Evolutionary conservation across 441 rosid species (phyloP).

Genomic region (Macaranga tanarius): DNA sequence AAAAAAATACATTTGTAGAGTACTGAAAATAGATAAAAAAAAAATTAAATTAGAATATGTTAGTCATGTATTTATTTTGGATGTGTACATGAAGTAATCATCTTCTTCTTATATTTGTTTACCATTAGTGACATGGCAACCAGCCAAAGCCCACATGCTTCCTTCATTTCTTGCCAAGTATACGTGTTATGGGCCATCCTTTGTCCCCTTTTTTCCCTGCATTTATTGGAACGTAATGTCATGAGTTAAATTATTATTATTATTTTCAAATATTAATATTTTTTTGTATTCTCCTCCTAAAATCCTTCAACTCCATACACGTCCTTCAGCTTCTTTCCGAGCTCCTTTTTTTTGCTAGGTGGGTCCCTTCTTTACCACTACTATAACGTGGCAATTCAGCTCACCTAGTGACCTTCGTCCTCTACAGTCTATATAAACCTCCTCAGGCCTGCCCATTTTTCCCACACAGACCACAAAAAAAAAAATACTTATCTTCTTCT

Average conservation of each 20-base stretch:
- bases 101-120: not conserved
- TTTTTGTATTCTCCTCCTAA: not conserved
- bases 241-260: not conserved
- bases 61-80: no score
- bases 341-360: not conserved
- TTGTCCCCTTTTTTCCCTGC: constrained; percentile 47
- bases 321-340: constrained; percentile 6
- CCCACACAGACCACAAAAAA: constrained; percentile 1
- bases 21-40: no score
- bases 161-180: constrained; percentile 50
- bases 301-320: not conserved
- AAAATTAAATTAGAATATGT: no score
- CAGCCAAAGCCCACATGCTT: constrained; percentile 74
- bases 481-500: not conserved
- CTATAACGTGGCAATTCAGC: constrained; percentile 34
- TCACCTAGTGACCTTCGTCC: constrained; percentile 5
- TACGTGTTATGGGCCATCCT: constrained; percentile 49
- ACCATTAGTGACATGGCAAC: constrained; percentile 50
- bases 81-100: no score
- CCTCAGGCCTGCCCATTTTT: constrained; percentile 11
- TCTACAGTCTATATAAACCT: constrained; percentile 65
- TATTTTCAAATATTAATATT: not conserved
- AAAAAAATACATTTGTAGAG: no score
- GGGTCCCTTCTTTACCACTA: constrained; percentile 24
- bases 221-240: constrained; percentile 6